Conservation (phyloP, 108 stramenopile genomes). For the Bacterosira constricta region DNA sequence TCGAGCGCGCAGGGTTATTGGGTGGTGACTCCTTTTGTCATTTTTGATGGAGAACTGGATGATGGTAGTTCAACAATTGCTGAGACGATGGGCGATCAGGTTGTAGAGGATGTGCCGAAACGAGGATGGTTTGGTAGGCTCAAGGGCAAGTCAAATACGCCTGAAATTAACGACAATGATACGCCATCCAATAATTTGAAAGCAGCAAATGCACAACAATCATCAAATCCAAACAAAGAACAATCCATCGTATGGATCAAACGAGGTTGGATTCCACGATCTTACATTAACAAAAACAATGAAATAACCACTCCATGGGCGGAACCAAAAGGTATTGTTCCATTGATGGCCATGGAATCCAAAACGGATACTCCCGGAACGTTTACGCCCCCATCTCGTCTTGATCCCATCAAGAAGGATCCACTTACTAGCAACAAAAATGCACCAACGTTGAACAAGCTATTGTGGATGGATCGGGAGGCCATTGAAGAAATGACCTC, state of each 20-base stretch:
- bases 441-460: neutral
- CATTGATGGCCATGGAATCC: slow-evolving; percentile 53
- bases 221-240: too few relatives aligned
- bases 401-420: too few relatives aligned
- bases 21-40: slow-evolving; percentile 74
- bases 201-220: too few relatives aligned
- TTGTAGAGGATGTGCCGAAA: neutral
- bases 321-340: slow-evolving; percentile 54
- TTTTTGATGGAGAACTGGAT: slow-evolving; percentile 14
- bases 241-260: slow-evolving; percentile 69
- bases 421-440: neutral
- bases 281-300: slow-evolving; percentile 38
- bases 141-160: too few relatives aligned
- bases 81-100: neutral
- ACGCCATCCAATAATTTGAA: too few relatives aligned
- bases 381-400: slow-evolving; percentile 43
- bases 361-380: slow-evolving; percentile 52
- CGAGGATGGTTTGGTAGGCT: slow-evolving; percentile 7
- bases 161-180: too few relatives aligned
- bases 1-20: slow-evolving; percentile 69
- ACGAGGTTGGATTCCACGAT: slow-evolving; percentile 87
- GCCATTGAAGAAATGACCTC: slow-evolving; percentile 63
- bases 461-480: slow-evolving; percentile 77
- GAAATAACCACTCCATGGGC: slow-evolving; percentile 40
- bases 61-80: neutral